A percentile compares a stretch with the other conserved stretches of the same genome.
phyloP scores from a whole-genome alignment of 768 basidiomycete genomes.

The Trichaptum fuscoviolaceum region DNA sequence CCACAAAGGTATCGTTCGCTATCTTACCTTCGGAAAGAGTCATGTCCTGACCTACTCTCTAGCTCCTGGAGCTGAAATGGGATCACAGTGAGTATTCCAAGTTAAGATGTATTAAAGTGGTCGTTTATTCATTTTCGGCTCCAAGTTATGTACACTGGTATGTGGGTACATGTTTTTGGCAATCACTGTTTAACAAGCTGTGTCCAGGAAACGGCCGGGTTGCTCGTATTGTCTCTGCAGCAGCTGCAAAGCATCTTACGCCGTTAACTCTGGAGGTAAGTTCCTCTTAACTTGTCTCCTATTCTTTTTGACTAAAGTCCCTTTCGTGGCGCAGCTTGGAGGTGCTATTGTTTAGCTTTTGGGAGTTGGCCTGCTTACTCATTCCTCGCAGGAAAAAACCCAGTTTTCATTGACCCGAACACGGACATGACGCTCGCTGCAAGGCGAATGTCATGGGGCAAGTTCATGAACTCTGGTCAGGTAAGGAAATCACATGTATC shows the following conservation, averaged over 20 bases:
- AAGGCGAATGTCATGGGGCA: constrained; percentile 79
- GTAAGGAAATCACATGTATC: constrained; percentile 15
- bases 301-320: not conserved
- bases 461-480: constrained; percentile 63
- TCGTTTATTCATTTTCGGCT: constrained; percentile 13
- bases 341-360: constrained; percentile 18
- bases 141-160: constrained; percentile 60
- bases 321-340: constrained; percentile 39
- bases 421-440: constrained; percentile 64
- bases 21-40: not conserved
- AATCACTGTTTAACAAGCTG: not conserved
- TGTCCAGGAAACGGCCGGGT: constrained; percentile 42
- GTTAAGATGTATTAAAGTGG: not conserved
- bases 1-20: constrained; percentile 38
- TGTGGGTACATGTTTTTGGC: not conserved
- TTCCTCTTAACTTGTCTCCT: not conserved
- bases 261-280: constrained; percentile 56
- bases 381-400: constrained; percentile 49
- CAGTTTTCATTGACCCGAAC: constrained; percentile 66
- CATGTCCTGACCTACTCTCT: not conserved
- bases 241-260: constrained; percentile 73
- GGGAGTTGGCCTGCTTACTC: not conserved
- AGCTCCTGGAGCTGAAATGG: constrained; percentile 75
- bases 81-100: constrained; percentile 40
- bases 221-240: constrained; percentile 60